phyloP scores from a whole-genome alignment of 257 asterid species.

The Plantago major region DNA sequence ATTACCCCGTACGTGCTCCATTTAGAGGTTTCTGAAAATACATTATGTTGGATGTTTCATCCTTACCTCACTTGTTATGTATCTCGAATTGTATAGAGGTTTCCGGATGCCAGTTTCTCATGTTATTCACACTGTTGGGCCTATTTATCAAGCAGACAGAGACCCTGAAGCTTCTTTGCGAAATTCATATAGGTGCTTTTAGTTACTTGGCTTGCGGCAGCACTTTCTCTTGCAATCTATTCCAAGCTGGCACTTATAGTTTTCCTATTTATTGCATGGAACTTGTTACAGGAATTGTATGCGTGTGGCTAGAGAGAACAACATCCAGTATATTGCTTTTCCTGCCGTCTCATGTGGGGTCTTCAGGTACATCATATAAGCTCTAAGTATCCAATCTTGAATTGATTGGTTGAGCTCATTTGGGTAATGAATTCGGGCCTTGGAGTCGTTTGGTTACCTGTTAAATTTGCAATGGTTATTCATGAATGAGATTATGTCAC shows the following conservation, averaged over 20 bases:
- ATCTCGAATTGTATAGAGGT: conserved; percentile 53
- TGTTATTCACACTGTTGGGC: conserved; percentile 96
- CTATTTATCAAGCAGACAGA: conserved; percentile 50
- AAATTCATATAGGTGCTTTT: conserved; percentile 70
- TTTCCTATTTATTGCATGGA: conserved; percentile 14
- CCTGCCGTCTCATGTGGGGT: conserved; percentile 95
- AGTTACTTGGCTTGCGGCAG: conserved; percentile 6
- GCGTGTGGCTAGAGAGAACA: conserved; percentile 63
- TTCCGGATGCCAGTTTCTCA: conserved; percentile 88
- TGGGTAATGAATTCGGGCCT: too few relatives aligned
- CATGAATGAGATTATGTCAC: too few relatives aligned
- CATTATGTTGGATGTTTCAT: not conserved
- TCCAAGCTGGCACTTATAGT: conserved; percentile 3
- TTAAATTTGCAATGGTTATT: too few relatives aligned
- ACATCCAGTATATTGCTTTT: conserved; percentile 77
- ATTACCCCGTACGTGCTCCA: conserved; percentile 64
- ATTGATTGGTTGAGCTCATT: too few relatives aligned
- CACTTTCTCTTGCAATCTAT: not conserved
- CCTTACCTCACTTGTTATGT: conserved; percentile 15
- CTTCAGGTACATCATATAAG: conserved; percentile 51
- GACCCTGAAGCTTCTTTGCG: conserved; percentile 63
- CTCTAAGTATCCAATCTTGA: too few relatives aligned
- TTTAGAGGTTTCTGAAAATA: not conserved
- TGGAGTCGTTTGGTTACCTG: too few relatives aligned
- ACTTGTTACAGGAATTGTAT: conserved; percentile 71